These are phyloP conservation scores for Plantago major DNA, from an alignment of 257 asterid species.

Conservation along the genomic window DNA sequence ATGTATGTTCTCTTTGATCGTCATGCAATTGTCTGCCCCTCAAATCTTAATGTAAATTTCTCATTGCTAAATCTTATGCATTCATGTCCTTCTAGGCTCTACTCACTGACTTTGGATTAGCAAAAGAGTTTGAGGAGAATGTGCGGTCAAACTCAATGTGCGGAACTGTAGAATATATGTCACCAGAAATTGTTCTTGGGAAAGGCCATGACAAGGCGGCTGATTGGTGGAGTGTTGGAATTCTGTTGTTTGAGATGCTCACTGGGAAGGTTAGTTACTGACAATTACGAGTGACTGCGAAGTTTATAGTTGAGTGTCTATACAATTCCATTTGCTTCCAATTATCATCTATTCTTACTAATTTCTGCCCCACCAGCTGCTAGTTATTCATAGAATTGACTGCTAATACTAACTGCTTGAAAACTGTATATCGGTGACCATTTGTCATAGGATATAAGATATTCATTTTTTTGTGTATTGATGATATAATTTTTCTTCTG, in stretches of 20 bases:
- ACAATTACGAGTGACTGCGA: background rate
- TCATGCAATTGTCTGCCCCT: background rate
- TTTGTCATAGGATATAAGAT: no score
- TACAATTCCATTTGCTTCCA: no score
- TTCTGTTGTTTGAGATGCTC: constrained; percentile 53
- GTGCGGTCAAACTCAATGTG: constrained; percentile 54
- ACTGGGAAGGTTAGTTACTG: constrained; percentile 47
- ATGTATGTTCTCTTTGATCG: constrained; percentile 31
- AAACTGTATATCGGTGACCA: background rate
- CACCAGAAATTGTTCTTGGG: constrained; percentile 66
- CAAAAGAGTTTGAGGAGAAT: constrained; percentile 50
- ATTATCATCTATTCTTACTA: no score
- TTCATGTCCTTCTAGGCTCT: constrained; percentile 17
- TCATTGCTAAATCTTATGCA: constrained; percentile 10
- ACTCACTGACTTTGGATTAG: constrained; percentile 61
- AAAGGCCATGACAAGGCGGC: constrained; percentile 73
- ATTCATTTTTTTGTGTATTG: background rate
- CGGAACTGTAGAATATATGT: constrained; percentile 70
- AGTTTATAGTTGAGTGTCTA: background rate
- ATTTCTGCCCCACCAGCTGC: no score
- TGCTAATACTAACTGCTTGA: background rate
- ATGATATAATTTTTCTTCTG: constrained; percentile 2
- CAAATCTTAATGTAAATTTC: background rate
- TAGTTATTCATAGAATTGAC: background rate
- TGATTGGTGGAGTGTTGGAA: constrained; percentile 73